Conservation (phyloP, 306 rosid genomes). For the cucumber (Cucumis sativus) region DNA sequence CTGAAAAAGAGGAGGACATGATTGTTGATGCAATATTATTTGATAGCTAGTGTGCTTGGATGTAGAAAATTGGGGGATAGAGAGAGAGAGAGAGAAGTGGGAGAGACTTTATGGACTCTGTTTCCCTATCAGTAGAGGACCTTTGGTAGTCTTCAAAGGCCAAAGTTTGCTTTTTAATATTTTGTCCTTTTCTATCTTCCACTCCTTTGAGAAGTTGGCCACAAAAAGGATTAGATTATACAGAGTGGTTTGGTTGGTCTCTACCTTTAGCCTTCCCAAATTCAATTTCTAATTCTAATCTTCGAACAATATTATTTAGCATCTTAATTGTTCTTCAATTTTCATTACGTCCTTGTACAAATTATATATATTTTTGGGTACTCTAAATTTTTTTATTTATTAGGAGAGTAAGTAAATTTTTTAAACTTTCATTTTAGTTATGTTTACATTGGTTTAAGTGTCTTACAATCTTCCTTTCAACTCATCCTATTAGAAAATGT, state of each 20-base stretch:
- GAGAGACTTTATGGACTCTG: not conserved
- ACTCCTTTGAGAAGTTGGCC: not conserved
- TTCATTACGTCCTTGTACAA: too few species aligned
- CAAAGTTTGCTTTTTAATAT: not conserved
- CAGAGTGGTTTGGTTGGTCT: not conserved
- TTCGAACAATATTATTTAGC: too few species aligned
- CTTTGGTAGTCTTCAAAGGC: constrained; percentile 54
- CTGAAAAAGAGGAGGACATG: constrained; percentile 52
- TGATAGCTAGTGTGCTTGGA: not conserved
- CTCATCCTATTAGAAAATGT: too few species aligned
- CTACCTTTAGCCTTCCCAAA: not conserved
- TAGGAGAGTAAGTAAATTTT: too few species aligned
- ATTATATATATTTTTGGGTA: too few species aligned
- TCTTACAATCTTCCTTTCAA: too few species aligned
- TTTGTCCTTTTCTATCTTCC: not conserved
- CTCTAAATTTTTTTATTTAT: too few species aligned
- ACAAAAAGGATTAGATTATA: not conserved
- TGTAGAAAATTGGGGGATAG: not conserved
- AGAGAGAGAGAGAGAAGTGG: not conserved
- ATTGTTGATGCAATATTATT: not conserved
- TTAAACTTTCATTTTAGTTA: too few species aligned
- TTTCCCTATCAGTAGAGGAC: constrained; percentile 11
- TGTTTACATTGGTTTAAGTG: too few species aligned
- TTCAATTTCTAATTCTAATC: not conserved
- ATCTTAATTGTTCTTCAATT: too few species aligned